Conservation (phyloP, 2,329 filamentous ascomycete species). For the Colletotrichum plurivorum region DNA sequence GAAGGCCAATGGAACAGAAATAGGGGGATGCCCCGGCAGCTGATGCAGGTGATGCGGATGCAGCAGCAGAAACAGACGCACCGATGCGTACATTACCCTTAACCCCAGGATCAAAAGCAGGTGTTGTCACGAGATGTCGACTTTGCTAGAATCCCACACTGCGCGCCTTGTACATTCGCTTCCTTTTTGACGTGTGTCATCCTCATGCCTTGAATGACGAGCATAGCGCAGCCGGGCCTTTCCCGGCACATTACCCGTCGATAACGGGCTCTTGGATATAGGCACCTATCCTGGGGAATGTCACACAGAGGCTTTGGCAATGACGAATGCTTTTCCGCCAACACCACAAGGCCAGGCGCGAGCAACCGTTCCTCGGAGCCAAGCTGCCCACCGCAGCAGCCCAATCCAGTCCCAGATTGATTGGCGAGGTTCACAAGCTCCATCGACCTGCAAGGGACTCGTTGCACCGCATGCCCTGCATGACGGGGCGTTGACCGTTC, state of each 20-base stretch:
- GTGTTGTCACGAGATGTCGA: conserved; percentile 3
- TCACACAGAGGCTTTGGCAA: background rate
- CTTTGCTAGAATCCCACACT: background rate
- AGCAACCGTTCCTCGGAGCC: background rate
- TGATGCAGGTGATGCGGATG: conserved; percentile 10
- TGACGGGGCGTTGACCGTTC: background rate
- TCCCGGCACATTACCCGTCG: conserved; percentile 2
- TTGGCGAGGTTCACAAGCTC: conserved; percentile 8
- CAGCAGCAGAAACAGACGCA: background rate
- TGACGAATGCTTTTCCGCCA: background rate
- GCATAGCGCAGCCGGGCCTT: conserved; percentile 14
- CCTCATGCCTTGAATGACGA: conserved; percentile 31
- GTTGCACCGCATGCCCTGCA: conserved; percentile 13
- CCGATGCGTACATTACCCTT: too few relatives aligned
- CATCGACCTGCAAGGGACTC: conserved; percentile 24
- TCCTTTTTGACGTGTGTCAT: conserved; percentile 10
- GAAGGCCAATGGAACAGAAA: conserved; percentile 37
- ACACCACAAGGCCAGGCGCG: too few relatives aligned
- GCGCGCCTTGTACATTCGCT: background rate
- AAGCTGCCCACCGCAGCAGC: background rate
- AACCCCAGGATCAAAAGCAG: background rate
- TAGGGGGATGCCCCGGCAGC: conserved; percentile 8
- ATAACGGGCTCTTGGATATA: background rate
- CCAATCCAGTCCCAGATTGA: conserved; percentile 7
- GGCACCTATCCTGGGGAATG: background rate